Conservation (phyloP, 2,329 filamentous ascomycete species). For the Penicillium sp. region DNA sequence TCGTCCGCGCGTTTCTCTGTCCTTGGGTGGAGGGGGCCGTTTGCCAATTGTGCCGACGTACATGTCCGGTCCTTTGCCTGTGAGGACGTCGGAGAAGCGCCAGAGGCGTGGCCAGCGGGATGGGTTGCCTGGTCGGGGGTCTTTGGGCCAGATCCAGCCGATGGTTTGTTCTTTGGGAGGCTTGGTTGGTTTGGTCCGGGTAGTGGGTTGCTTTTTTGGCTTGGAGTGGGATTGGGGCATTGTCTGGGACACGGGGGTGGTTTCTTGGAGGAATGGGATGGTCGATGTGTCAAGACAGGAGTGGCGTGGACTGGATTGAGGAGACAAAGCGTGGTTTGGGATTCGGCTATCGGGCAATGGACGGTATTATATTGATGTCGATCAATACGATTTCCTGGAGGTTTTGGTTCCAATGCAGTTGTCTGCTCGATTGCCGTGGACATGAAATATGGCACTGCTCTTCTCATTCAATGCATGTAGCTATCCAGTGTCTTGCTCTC, state of each 20-base stretch:
- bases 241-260: neutral
- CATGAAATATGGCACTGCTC: neutral
- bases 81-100: slow-evolving; percentile 42
- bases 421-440: neutral
- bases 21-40: neutral
- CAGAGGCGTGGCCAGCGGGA: slow-evolving; percentile 31
- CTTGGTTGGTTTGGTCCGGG: neutral
- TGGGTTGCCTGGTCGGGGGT: slow-evolving; percentile 38
- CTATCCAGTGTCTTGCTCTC: neutral
- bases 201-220: neutral
- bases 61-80: slow-evolving; percentile 46
- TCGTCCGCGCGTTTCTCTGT: neutral
- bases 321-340: neutral
- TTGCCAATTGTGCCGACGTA: slow-evolving; percentile 36
- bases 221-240: neutral
- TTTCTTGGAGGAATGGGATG: neutral
- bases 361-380: neutral
- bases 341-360: neutral
- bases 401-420: neutral
- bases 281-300: neutral
- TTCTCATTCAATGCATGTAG: neutral
- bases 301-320: neutral
- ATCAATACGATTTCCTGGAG: neutral
- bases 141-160: slow-evolving; percentile 43
- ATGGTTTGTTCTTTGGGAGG: slow-evolving; percentile 9